Percentiles rank a stretch among this genome's conserved stretches.
Evolutionary conservation across 2,329 filamentous ascomycete genomes (phyloP).

Genomic region (Botrytis aclada): DNA sequence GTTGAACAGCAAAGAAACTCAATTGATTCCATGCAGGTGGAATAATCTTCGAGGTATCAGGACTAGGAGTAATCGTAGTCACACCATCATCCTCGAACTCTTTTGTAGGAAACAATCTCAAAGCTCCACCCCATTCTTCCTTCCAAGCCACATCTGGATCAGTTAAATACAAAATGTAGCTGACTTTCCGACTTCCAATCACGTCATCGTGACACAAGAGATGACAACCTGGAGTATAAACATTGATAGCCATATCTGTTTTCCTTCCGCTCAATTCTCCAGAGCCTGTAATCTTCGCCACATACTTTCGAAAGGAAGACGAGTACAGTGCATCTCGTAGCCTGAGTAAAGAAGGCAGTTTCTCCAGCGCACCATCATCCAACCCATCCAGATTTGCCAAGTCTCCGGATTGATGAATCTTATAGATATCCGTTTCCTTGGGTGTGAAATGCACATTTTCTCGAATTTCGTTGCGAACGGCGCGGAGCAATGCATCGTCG

Average conservation of each 20-base stretch:
- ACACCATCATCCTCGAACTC: constrained; percentile 65
- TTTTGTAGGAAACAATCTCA: constrained; percentile 77
- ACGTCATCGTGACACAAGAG: constrained; percentile 97
- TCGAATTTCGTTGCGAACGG: constrained; percentile 84
- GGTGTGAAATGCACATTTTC: constrained; percentile 92
- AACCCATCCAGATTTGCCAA: constrained; percentile 94
- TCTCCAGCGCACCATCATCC: constrained; percentile 78
- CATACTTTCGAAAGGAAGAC: constrained; percentile 80
- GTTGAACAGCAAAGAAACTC: constrained; percentile 96
- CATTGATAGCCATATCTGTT: constrained; percentile 99
- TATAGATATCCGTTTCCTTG: constrained; percentile 99
- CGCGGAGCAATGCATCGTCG: constrained; percentile 75
- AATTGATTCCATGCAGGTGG: constrained; percentile 97
- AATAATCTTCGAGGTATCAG: constrained; percentile 77
- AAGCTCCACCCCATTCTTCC: constrained; percentile 85
- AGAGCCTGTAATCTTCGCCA: constrained; percentile 80
- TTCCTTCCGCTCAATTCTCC: constrained; percentile 87
- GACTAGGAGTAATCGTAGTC: constrained; percentile 73
- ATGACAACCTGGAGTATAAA: constrained; percentile 95
- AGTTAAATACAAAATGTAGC: constrained; percentile 94
- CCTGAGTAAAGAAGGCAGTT: constrained; percentile 82
- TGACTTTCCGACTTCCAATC: constrained; percentile 92
- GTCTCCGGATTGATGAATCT: constrained; percentile 97
- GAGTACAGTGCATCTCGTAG: constrained; percentile 97
- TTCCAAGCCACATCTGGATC: constrained; percentile 91